These are phyloP conservation scores for Hymenochaete sp. DNA, from an alignment of 1,284 basidiomycete species.

Conservation along the genomic window DNA sequence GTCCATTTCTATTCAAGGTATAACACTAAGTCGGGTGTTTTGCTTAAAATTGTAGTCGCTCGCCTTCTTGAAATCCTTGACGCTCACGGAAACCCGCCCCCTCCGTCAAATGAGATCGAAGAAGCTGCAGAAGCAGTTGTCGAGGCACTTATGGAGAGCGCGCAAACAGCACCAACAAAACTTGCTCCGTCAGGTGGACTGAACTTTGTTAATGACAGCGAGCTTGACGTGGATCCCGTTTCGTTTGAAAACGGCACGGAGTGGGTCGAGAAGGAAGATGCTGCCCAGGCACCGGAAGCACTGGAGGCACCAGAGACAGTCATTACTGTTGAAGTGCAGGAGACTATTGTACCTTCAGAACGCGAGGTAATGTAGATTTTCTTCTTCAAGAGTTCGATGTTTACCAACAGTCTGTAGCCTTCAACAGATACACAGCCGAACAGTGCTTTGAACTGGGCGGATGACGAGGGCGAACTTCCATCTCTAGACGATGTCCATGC, in stretches of 20 bases:
- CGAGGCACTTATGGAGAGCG: slow-evolving; percentile 9
- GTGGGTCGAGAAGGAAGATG: slow-evolving; percentile 37
- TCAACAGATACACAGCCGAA: slow-evolving; percentile 39
- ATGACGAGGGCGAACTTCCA: slow-evolving; percentile 50
- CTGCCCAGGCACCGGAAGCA: no score
- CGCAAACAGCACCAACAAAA: slow-evolving; percentile 4
- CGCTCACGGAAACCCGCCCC: slow-evolving; percentile 41
- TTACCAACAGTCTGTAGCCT: slow-evolving; percentile 9
- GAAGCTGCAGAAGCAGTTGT: slow-evolving; percentile 5
- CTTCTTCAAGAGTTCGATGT: not conserved
- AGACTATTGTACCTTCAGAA: slow-evolving; percentile 19
- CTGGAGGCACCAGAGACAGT: slow-evolving; percentile 18
- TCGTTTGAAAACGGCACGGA: slow-evolving; percentile 41
- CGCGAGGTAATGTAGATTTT: slow-evolving; percentile 22
- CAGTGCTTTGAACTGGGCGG: slow-evolving; percentile 48
- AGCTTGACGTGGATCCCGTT: slow-evolving; percentile 44
- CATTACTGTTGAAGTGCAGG: slow-evolving; percentile 26
- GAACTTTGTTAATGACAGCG: slow-evolving; percentile 69
- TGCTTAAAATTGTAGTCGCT: slow-evolving; percentile 35
- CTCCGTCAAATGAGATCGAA: slow-evolving; percentile 20
- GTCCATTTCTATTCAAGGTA: not conserved
- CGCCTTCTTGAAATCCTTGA: slow-evolving; percentile 50
- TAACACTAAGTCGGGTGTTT: not conserved
- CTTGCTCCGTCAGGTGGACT: slow-evolving; percentile 25
- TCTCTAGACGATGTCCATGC: slow-evolving; percentile 49